These are phyloP conservation scores for Piper longum DNA, from an alignment of 164 flowering plant species.

Conservation along the genomic window DNA sequence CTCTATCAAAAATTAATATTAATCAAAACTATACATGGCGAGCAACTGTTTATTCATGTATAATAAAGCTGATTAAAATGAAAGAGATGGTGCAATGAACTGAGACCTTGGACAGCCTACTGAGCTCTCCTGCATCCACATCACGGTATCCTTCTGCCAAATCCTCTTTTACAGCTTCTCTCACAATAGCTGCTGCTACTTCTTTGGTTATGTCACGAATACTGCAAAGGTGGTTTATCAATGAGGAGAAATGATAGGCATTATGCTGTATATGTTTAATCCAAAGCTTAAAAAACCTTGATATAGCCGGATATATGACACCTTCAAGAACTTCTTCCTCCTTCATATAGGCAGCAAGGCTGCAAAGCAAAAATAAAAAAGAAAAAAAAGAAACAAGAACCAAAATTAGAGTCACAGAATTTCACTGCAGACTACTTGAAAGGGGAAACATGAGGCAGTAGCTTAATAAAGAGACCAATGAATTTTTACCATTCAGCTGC, in stretches of 20 bases:
- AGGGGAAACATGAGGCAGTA: not conserved
- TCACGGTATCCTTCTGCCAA: conserved; percentile 94
- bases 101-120: conserved; percentile 41
- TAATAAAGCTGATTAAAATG: not conserved
- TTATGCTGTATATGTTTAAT: not conserved
- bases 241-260: not conserved
- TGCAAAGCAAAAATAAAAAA: conserved; percentile 12
- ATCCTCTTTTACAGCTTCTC: conserved; percentile 83
- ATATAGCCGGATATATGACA: conserved; percentile 72
- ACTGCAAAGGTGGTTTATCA: conserved; percentile 24
- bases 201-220: conserved; percentile 93
- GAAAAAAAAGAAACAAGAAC: not conserved
- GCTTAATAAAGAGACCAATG: not conserved
- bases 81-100: not conserved
- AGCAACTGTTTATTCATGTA: not conserved
- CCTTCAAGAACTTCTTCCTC: conserved; percentile 85
- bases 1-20: no score
- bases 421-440: not conserved
- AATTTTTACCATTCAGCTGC: conserved; percentile 78
- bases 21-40: no score
- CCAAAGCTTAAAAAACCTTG: conserved; percentile 34
- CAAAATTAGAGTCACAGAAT: not conserved
- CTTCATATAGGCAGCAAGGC: conserved; percentile 88
- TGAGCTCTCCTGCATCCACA: conserved; percentile 74
- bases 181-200: conserved; percentile 86